These are phyloP conservation scores for Ogataea corticis DNA, from an alignment of 805 yeast genomes.

Conservation along the genomic window DNA sequence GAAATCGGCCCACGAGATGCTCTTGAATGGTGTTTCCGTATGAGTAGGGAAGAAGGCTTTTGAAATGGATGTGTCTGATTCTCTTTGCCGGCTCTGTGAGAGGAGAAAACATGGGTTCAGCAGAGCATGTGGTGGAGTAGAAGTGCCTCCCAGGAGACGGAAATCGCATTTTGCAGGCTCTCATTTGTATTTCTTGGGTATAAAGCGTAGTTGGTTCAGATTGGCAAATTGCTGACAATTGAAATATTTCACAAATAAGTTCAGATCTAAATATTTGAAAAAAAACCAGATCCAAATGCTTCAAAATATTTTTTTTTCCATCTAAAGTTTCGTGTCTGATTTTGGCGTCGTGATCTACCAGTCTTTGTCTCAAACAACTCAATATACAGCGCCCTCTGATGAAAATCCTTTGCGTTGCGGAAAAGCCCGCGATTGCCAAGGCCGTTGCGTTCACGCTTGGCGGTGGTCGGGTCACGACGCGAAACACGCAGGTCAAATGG, in stretches of 20 bases:
- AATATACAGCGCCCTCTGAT: conserved; percentile 33
- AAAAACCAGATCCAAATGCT: not conserved
- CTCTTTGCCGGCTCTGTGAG: conserved; percentile 29
- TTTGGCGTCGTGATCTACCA: too few species aligned
- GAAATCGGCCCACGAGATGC: conserved; percentile 52
- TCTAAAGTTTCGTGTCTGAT: too few species aligned
- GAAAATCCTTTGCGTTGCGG: conserved; percentile 93
- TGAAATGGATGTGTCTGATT: conserved; percentile 47
- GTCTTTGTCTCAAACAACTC: too few species aligned
- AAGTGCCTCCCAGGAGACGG: not conserved
- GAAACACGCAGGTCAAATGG: conserved; percentile 56
- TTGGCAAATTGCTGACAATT: not conserved
- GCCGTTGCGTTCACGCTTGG: conserved; percentile 74
- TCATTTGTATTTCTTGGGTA: not conserved
- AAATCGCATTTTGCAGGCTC: not conserved
- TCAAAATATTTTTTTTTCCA: not conserved
- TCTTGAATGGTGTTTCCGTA: conserved; percentile 60
- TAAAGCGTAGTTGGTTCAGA: not conserved
- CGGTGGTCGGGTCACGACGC: conserved; percentile 58
- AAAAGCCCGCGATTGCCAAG: conserved; percentile 92
- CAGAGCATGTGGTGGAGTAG: not conserved
- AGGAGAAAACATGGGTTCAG: conserved; percentile 15
- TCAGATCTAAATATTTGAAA: not conserved
- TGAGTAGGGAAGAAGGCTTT: conserved; percentile 38
- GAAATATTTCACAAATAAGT: not conserved